These are phyloP conservation scores for Emmonsia crescens DNA, from an alignment of 2,329 filamentous ascomycete genomes.

Conservation along the genomic window DNA sequence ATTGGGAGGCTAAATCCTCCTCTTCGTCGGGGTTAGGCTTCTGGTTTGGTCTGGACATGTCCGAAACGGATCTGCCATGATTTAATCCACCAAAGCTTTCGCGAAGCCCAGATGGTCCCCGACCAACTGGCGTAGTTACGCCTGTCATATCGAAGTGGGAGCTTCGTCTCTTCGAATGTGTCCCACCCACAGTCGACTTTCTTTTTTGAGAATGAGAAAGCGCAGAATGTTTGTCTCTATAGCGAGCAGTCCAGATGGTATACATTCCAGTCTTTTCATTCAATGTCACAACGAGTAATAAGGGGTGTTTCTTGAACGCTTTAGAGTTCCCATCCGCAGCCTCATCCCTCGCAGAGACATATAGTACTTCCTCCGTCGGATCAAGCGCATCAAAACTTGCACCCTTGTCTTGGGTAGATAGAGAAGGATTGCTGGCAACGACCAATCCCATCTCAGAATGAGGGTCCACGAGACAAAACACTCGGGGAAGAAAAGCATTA, in stretches of 20 bases:
- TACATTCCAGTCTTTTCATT: constrained; percentile 68
- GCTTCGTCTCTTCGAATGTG: constrained; percentile 56
- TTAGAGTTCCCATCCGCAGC: constrained; percentile 16
- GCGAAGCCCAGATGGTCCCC: constrained; percentile 52
- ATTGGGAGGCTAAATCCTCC: constrained; percentile 54
- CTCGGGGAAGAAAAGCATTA: constrained; percentile 45
- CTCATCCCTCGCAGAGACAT: constrained; percentile 60
- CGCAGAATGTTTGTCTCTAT: constrained; percentile 55
- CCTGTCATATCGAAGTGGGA: constrained; percentile 59
- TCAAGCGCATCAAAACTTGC: constrained; percentile 51
- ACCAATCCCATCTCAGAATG: constrained; percentile 76
- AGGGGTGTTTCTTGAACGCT: constrained; percentile 11
- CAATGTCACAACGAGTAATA: constrained; percentile 69
- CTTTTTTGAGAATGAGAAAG: constrained; percentile 32
- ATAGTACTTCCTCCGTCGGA: constrained; percentile 69
- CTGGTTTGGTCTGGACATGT: constrained; percentile 34
- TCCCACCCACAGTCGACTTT: constrained; percentile 45
- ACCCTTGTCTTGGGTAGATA: constrained; percentile 20
- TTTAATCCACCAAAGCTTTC: constrained; percentile 61
- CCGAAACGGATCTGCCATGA: constrained; percentile 33
- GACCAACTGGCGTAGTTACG: constrained; percentile 58
- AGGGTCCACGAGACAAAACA: constrained; percentile 79
- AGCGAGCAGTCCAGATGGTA: constrained; percentile 74
- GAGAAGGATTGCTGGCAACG: constrained; percentile 44
- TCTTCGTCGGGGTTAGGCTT: constrained; percentile 44